These are phyloP conservation scores for Fusarium sp. DNA, from an alignment of 2,329 filamentous ascomycete species.

Conservation along the genomic window DNA sequence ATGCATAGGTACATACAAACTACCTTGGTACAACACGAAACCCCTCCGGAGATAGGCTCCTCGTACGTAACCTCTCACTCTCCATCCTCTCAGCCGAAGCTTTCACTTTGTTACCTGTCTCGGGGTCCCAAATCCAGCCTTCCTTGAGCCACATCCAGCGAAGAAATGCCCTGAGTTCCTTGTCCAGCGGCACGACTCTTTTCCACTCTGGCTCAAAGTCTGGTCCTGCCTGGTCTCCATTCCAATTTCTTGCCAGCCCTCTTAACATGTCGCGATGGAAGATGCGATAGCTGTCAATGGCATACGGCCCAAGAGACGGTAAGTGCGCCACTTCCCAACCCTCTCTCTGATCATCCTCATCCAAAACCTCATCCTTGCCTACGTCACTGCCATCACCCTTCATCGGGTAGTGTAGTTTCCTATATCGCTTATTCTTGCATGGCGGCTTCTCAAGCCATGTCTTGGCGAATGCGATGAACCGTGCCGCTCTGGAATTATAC, in stretches of 20 bases:
- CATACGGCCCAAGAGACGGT: slow-evolving; percentile 32
- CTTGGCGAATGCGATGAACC: slow-evolving; percentile 32
- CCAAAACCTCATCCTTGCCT: slow-evolving; percentile 21
- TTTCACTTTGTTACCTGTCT: slow-evolving; percentile 2
- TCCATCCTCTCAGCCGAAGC: neutral
- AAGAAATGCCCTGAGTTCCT: slow-evolving; percentile 27
- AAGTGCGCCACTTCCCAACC: slow-evolving; percentile 36
- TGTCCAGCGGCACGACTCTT: slow-evolving; percentile 29
- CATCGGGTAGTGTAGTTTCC: slow-evolving; percentile 31
- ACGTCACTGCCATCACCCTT: slow-evolving; percentile 9
- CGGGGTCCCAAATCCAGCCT: slow-evolving; percentile 36
- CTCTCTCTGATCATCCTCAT: slow-evolving; percentile 16
- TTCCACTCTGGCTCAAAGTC: slow-evolving; percentile 35
- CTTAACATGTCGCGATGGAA: slow-evolving; percentile 30
- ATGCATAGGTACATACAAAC: neutral
- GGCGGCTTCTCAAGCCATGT: slow-evolving; percentile 22
- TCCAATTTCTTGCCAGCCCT: slow-evolving; percentile 11
- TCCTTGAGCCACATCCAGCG: slow-evolving; percentile 38
- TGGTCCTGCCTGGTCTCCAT: neutral
- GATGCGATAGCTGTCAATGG: slow-evolving; percentile 35
- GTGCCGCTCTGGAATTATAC: slow-evolving; percentile 29
- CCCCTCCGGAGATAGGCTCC: slow-evolving; percentile 3
- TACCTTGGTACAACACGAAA: neutral
- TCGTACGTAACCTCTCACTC: neutral
- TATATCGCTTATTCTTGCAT: slow-evolving; percentile 6